These are phyloP conservation scores for Vitis riparia DNA, from an alignment of 164 flowering plant genomes.

Conservation along the genomic window DNA sequence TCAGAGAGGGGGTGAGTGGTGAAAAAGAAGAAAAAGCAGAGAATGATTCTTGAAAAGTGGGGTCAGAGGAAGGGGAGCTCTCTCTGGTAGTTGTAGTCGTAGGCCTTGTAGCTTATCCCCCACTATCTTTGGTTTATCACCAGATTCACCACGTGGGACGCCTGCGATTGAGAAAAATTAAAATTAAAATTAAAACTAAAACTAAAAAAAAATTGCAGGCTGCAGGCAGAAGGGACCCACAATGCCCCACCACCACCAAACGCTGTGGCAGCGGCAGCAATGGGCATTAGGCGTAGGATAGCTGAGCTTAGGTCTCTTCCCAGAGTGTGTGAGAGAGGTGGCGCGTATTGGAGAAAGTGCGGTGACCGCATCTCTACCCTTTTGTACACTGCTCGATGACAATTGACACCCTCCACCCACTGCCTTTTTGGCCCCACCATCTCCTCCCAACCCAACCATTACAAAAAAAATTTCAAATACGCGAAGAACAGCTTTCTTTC, in stretches of 20 bases:
- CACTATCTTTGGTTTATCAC: too few relatives aligned
- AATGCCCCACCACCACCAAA: background rate
- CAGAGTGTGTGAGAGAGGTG: background rate
- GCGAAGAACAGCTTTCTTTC: background rate
- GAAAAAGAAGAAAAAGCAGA: too few relatives aligned
- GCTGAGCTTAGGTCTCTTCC: constrained; percentile 8
- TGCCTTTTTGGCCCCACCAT: constrained; percentile 10
- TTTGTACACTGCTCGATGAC: too few relatives aligned
- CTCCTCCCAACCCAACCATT: constrained; percentile 28
- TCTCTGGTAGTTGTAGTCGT: too few relatives aligned
- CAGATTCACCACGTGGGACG: too few relatives aligned
- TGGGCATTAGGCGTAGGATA: constrained; percentile 1
- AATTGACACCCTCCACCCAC: background rate
- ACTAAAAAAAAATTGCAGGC: too few relatives aligned
- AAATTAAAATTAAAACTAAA: too few relatives aligned
- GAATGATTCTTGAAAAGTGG: too few relatives aligned
- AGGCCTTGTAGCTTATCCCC: constrained; percentile 3
- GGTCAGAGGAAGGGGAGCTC: too few relatives aligned
- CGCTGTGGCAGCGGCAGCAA: too few relatives aligned
- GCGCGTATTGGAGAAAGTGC: background rate
- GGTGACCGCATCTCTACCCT: background rate
- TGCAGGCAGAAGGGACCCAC: constrained; percentile 9
- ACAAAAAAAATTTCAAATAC: background rate
- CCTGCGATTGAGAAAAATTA: too few relatives aligned
- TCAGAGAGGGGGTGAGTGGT: too few relatives aligned